Percentiles rank a stretch among this genome's conserved stretches.
Conservation (phyloP, 768 basidiomycete genomes). For the Tubosaeta sp. region DNA sequence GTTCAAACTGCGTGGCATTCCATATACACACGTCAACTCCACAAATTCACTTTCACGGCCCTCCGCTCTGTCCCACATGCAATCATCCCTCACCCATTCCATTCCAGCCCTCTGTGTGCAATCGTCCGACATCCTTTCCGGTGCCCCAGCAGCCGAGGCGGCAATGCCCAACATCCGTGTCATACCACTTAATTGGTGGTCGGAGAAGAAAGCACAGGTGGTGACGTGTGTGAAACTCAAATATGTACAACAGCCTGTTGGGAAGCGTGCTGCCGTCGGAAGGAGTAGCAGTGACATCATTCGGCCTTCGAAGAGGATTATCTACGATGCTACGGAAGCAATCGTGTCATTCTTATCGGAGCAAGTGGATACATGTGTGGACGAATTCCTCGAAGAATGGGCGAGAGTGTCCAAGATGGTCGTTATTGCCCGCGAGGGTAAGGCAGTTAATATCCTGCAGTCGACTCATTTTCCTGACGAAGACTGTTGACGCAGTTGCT, state of each 20-base stretch:
- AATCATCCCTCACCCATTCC: conserved; percentile 70
- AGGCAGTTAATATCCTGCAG: conserved; percentile 5
- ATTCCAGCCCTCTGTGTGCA: conserved; percentile 83
- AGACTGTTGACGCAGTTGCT: conserved; percentile 48
- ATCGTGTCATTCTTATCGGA: conserved; percentile 87
- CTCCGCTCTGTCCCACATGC: conserved; percentile 50
- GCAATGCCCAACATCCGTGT: conserved; percentile 91
- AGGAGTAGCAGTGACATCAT: conserved; percentile 54
- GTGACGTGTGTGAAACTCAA: conserved; percentile 89
- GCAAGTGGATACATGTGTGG: conserved; percentile 83
- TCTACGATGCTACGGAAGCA: conserved; percentile 85
- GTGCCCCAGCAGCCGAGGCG: conserved; percentile 83
- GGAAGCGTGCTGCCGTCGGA: conserved; percentile 56
- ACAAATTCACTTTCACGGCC: conserved; percentile 36
- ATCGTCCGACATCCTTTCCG: conserved; percentile 74
- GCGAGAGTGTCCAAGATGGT: conserved; percentile 91
- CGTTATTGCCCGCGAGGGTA: conserved; percentile 86
- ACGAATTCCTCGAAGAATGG: conserved; percentile 91
- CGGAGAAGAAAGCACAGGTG: conserved; percentile 71
- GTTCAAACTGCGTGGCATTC: conserved; percentile 76
- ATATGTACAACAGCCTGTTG: conserved; percentile 83
- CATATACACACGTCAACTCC: conserved; percentile 72
- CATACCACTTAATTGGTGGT: conserved; percentile 91
- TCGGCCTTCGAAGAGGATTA: conserved; percentile 81
- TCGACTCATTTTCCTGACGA: neutral